Evolutionary conservation across 768 basidiomycete genomes (phyloP).

Genomic region (Pleurotus eryngii): DNA sequence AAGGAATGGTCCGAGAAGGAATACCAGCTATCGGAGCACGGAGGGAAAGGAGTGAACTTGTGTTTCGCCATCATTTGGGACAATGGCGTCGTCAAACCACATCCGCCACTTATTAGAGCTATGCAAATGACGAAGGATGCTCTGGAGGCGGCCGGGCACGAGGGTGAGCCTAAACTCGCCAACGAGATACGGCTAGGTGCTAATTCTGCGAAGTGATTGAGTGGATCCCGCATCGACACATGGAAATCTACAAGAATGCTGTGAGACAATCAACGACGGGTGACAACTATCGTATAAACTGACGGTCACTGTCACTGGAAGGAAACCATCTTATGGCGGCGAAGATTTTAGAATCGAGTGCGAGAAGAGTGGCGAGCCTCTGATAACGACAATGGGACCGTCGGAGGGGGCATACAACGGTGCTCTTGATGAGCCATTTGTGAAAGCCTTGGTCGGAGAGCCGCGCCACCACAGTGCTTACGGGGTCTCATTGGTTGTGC

Average conservation of each 20-base stretch:
- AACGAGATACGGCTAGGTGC: background rate
- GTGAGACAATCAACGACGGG: slow-evolving; percentile 27
- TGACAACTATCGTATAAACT: background rate
- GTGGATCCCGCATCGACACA: slow-evolving; percentile 59
- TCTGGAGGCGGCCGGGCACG: slow-evolving; percentile 58
- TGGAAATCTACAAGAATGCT: slow-evolving; percentile 35
- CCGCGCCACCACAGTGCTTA: slow-evolving; percentile 35
- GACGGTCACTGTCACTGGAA: background rate
- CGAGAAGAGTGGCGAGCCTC: slow-evolving; percentile 51
- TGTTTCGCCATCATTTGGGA: slow-evolving; percentile 69
- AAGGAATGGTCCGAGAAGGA: slow-evolving; percentile 61
- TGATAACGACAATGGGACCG: slow-evolving; percentile 45
- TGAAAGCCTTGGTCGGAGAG: slow-evolving; percentile 42
- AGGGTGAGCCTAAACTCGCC: slow-evolving; percentile 35
- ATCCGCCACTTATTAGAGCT: slow-evolving; percentile 63
- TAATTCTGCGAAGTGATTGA: slow-evolving; percentile 50
- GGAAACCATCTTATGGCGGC: slow-evolving; percentile 19
- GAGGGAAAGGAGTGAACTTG: slow-evolving; percentile 38
- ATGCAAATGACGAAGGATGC: slow-evolving; percentile 55
- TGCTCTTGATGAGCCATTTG: slow-evolving; percentile 29
- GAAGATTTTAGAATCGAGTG: slow-evolving; percentile 45
- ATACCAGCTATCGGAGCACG: slow-evolving; percentile 57
- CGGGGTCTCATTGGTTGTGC: slow-evolving; percentile 28
- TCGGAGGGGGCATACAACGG: slow-evolving; percentile 18
- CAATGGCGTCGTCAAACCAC: slow-evolving; percentile 55